Percentiles rank a stretch among this genome's conserved stretches.
phyloP scores from a whole-genome alignment of 1,284 basidiomycete genomes.

The Heterobasidion irregulare region DNA sequence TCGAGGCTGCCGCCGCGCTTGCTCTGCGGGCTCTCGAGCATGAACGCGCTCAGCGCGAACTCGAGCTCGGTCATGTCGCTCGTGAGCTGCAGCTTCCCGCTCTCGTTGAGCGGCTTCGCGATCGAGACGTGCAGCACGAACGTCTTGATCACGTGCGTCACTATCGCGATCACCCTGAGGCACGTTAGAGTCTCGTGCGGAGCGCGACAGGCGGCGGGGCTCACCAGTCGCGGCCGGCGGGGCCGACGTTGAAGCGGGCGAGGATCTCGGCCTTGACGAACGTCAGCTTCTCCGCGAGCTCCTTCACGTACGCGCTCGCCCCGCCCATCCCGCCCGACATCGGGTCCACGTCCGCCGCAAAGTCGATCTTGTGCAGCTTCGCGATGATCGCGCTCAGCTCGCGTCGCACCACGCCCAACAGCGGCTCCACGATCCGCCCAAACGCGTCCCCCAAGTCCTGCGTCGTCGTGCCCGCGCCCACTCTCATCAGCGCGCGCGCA shows the following conservation, averaged over 20 bases:
- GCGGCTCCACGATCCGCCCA: conserved; percentile 57
- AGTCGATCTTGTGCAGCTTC: conserved; percentile 72
- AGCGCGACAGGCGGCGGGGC: too few species aligned
- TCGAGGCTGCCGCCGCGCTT: conserved; percentile 62
- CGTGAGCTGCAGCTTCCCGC: conserved; percentile 85
- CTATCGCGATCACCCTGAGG: conserved; percentile 57
- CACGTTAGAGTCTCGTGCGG: not conserved
- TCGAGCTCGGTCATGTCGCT: conserved; percentile 95
- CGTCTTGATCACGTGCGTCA: conserved; percentile 68
- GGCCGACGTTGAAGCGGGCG: conserved; percentile 61
- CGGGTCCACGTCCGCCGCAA: conserved; percentile 61
- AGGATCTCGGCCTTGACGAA: conserved; percentile 77
- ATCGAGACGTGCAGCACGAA: conserved; percentile 90
- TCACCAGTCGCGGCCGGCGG: conserved; percentile 66
- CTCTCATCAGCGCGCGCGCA: not conserved
- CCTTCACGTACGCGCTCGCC: conserved; percentile 83
- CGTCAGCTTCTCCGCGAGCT: conserved; percentile 76
- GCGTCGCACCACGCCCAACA: conserved; percentile 68
- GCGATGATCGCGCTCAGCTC: conserved; percentile 74
- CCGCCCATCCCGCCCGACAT: conserved; percentile 57
- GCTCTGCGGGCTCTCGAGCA: conserved; percentile 48
- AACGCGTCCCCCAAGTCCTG: conserved; percentile 57
- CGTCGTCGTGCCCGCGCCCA: not conserved
- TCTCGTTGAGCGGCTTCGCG: conserved; percentile 80
- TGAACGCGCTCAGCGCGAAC: conserved; percentile 77